Base-by-base conservation (phyloP, 2,329 filamentous ascomycete species). In the Podosphaera fusca region DNA sequence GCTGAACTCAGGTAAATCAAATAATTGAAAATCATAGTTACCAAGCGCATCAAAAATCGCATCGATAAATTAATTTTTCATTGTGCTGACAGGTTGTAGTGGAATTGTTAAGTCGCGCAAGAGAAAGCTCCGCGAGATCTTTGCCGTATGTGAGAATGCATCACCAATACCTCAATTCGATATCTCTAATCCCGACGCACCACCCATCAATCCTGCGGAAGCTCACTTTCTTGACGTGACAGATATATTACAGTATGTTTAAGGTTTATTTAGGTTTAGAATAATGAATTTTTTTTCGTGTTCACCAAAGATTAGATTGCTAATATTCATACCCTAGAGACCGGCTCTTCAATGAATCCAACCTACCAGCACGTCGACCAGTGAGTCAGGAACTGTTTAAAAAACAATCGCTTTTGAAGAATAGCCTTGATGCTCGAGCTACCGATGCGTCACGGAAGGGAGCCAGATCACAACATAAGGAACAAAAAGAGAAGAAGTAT, bases 91-190 rank as follows among this genome's bases (percentile, higher is more conserved):
- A 6, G 31, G 60, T 60, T 63, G 59, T 68, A 84, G 81, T 72
- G 75, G 78, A 78, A 82, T 84, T 77, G 79, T 85, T 75, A 78
- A 77, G 71, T 87, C 85, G 76, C 84, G 86, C 72, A 92, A 94
- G 79, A 82, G 87, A 71, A 94, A 94, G 76, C 78, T 95, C 69
- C 83, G 84, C 70, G 85, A 92, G 74, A 78, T 95, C 66, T 94
- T 85, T 74, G 77, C 85, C 76, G 82, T 85, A 74, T 84, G 84
- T 70, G 80, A 82, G 70, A 71, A 75, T 67, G 74, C 80, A 70
- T 72, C 73, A 69, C 73, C 73, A 61, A 67, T 81, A 65, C 78
- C 79, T 65, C 75, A 77, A 67, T 71, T 75, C 70, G 73, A 74
- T 69, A 74, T 78, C 67, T 72, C 73, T 65, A 75, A 76, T 62